Evolutionary conservation across 768 basidiomycete genomes (phyloP).

Genomic region (Leccinum pellstonianum): DNA sequence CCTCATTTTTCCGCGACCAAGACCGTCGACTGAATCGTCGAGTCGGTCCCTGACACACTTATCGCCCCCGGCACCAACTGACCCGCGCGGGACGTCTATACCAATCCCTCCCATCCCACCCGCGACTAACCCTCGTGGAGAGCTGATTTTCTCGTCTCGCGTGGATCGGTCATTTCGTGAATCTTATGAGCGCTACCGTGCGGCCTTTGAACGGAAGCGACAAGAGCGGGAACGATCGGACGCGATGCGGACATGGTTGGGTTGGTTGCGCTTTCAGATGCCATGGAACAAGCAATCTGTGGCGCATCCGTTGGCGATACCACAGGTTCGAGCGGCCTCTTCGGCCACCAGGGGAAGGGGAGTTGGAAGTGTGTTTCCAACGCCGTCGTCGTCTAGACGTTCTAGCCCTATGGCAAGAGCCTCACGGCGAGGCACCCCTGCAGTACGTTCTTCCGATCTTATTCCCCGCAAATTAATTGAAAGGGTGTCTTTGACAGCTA

Average conservation of each 20-base stretch:
- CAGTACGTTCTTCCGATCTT: slow-evolving; percentile 21
- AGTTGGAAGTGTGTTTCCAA: slow-evolving; percentile 26
- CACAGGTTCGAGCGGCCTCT: slow-evolving; percentile 26
- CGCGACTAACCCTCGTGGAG: slow-evolving; percentile 86
- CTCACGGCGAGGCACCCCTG: slow-evolving; percentile 27
- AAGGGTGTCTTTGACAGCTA: slow-evolving; percentile 13
- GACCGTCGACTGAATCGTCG: slow-evolving; percentile 18
- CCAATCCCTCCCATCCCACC: slow-evolving; percentile 76
- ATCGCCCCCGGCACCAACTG: slow-evolving; percentile 35
- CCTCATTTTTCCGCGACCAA: slow-evolving; percentile 36
- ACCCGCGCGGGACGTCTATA: slow-evolving; percentile 43
- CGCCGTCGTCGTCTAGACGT: slow-evolving; percentile 32
- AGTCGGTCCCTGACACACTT: slow-evolving; percentile 28
- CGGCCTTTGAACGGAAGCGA: slow-evolving; percentile 78
- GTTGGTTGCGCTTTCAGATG: slow-evolving; percentile 30
- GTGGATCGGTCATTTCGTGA: slow-evolving; percentile 83
- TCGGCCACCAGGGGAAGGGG: slow-evolving; percentile 28
- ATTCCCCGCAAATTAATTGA: slow-evolving; percentile 30
- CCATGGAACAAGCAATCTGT: slow-evolving; percentile 27
- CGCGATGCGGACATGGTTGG: slow-evolving; percentile 30
- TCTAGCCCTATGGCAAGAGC: slow-evolving; percentile 35
- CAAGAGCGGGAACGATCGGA: slow-evolving; percentile 58
- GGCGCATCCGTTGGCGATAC: slow-evolving; percentile 6
- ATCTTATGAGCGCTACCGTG: slow-evolving; percentile 88
- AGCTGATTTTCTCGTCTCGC: slow-evolving; percentile 92